phyloP scores from a whole-genome alignment of 495 filamentous ascomycete species.

The Podospora australis region DNA sequence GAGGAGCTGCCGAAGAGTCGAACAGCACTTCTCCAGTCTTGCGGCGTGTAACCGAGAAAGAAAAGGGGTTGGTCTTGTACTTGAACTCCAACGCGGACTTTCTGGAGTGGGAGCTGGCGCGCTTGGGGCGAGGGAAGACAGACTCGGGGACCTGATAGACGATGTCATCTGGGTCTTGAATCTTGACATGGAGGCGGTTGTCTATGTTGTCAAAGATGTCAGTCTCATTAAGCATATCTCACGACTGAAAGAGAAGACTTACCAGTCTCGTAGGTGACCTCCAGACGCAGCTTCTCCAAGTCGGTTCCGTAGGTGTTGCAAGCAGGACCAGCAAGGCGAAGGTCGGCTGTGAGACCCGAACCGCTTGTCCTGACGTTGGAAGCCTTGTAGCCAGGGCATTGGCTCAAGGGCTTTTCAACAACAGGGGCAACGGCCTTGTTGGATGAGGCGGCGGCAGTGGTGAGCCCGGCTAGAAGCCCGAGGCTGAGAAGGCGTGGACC shows the following conservation, averaged over 20 bases:
- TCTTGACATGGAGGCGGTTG: slow-evolving; percentile 73
- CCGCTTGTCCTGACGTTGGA: slow-evolving; percentile 51
- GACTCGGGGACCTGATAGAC: slow-evolving; percentile 74
- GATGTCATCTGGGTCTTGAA: slow-evolving; percentile 65
- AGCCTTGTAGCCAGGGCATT: slow-evolving; percentile 69
- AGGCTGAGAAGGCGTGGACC: slow-evolving; percentile 11
- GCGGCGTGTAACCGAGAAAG: slow-evolving; percentile 61
- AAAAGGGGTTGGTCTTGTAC: slow-evolving; percentile 63
- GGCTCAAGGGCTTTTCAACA: slow-evolving; percentile 21
- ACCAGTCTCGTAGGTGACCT: slow-evolving; percentile 74
- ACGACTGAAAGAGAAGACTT: slow-evolving; percentile 22
- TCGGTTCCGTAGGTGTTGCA: slow-evolving; percentile 72
- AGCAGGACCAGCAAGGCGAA: slow-evolving; percentile 57
- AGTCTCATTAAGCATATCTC: no score
- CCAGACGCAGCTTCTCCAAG: slow-evolving; percentile 55
- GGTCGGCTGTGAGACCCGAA: slow-evolving; percentile 54
- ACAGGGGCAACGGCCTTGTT: not conserved
- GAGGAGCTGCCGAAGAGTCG: slow-evolving; percentile 59
- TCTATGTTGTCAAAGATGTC: slow-evolving; percentile 42
- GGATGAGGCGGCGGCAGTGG: slow-evolving; percentile 13
- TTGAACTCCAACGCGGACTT: slow-evolving; percentile 56
- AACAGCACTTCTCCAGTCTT: slow-evolving; percentile 68
- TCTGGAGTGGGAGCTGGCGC: slow-evolving; percentile 14
- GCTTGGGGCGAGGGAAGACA: slow-evolving; percentile 58
- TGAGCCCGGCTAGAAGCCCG: slow-evolving; percentile 14